Evolutionary conservation across 768 basidiomycete genomes (phyloP).

Genomic region (Hydnomerulius pinastri): DNA sequence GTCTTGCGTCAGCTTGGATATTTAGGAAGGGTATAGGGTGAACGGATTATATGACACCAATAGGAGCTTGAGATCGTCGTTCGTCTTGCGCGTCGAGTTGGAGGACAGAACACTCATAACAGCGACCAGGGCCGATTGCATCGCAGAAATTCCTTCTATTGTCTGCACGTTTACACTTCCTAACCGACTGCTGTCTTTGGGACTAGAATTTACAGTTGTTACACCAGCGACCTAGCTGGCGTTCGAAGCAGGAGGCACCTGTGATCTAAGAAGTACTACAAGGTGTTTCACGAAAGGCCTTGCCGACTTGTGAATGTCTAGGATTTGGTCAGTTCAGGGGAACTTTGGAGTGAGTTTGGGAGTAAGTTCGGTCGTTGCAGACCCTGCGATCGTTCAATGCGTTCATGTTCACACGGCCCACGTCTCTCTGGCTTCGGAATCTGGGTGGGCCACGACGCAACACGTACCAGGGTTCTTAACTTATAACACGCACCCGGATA

Average conservation of each 20-base stretch:
- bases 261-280: too few species aligned
- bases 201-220: conserved; percentile 22
- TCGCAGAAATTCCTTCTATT: conserved; percentile 8
- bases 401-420: too few species aligned
- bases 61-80: conserved; percentile 17
- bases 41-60: conserved; percentile 27
- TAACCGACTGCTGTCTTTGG: conserved; percentile 10
- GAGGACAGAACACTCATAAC: conserved; percentile 8
- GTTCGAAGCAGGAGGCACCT: conserved; percentile 28
- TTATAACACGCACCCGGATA: too few species aligned
- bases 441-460: too few species aligned
- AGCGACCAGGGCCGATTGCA: conserved; percentile 21
- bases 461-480: too few species aligned
- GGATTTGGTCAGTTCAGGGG: too few species aligned
- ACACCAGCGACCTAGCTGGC: conserved; percentile 29
- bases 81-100: conserved; percentile 8
- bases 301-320: conserved; percentile 23
- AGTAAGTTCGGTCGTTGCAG: too few species aligned
- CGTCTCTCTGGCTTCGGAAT: too few species aligned
- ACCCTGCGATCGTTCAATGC: too few species aligned
- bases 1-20: conserved; percentile 10
- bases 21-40: conserved; percentile 21
- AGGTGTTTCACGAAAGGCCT: conserved; percentile 32
- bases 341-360: too few species aligned
- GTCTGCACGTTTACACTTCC: conserved; percentile 17